These are phyloP conservation scores for Nemania abortiva DNA, from an alignment of 2,329 filamentous ascomycete genomes.

Conservation along the genomic window DNA sequence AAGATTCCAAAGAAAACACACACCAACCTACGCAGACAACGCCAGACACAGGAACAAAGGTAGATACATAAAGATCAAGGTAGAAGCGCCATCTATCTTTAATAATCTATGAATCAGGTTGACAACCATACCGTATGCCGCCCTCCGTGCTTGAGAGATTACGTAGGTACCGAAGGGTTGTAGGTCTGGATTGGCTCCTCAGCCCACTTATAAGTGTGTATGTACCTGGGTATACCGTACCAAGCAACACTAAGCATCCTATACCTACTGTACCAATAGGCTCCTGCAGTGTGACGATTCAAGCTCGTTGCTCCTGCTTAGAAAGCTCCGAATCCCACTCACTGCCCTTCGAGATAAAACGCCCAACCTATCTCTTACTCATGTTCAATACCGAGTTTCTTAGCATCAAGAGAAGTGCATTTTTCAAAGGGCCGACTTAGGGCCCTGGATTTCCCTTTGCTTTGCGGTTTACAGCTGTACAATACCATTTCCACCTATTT, in stretches of 20 bases:
- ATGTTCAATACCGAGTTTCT: constrained; percentile 5
- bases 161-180: neutral
- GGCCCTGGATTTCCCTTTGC: constrained; percentile 1
- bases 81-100: too few species aligned
- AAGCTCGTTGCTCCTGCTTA: constrained; percentile 20
- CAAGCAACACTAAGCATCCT: constrained; percentile 6
- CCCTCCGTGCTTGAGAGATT: constrained; percentile 10
- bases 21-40: too few species aligned
- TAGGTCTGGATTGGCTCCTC: too few species aligned
- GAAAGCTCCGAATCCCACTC: constrained; percentile 24
- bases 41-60: too few species aligned
- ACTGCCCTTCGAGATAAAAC: constrained; percentile 29
- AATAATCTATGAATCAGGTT: too few species aligned
- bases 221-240: neutral
- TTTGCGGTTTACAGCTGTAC: constrained; percentile 17
- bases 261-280: constrained; percentile 20
- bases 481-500: constrained; percentile 8
- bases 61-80: too few species aligned
- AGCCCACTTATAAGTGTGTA: neutral
- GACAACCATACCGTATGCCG: neutral
- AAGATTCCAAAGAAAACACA: too few species aligned
- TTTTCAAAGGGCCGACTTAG: neutral
- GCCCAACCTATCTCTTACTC: constrained; percentile 16
- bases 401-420: constrained; percentile 9
- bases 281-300: constrained; percentile 41